These are phyloP conservation scores for Ascochyta lentis DNA, from an alignment of 2,329 filamentous ascomycete genomes.

Conservation along the genomic window DNA sequence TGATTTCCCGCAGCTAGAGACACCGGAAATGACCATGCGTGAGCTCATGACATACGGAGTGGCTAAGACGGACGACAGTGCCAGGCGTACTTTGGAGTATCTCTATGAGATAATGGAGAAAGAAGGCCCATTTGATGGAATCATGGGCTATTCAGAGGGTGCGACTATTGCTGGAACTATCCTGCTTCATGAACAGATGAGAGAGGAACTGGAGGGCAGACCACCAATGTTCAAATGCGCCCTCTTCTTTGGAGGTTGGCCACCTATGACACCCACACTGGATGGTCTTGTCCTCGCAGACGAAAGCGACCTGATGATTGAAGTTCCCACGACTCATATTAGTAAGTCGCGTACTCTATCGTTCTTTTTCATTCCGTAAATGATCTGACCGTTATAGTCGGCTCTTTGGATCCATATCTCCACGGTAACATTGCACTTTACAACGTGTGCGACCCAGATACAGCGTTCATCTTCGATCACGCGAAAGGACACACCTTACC, in stretches of 20 bases:
- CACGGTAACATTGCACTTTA: slow-evolving; percentile 67
- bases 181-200: slow-evolving; percentile 32
- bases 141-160: slow-evolving; percentile 68
- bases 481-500: slow-evolving; percentile 70
- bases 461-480: slow-evolving; percentile 68
- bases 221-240: slow-evolving; percentile 51
- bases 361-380: background rate
- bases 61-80: slow-evolving; percentile 36
- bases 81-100: slow-evolving; percentile 27
- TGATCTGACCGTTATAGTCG: slow-evolving; percentile 21
- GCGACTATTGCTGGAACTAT: slow-evolving; percentile 61
- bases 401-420: slow-evolving; percentile 63
- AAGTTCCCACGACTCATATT: slow-evolving; percentile 53
- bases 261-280: slow-evolving; percentile 46
- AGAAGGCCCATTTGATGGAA: slow-evolving; percentile 54
- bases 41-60: slow-evolving; percentile 54
- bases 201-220: slow-evolving; percentile 25
- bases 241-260: slow-evolving; percentile 59
- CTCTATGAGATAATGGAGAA: slow-evolving; percentile 30
- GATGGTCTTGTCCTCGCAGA: slow-evolving; percentile 48
- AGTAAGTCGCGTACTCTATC: slow-evolving; percentile 1
- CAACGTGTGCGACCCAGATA: slow-evolving; percentile 67
- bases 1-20: slow-evolving; percentile 61
- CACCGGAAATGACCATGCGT: slow-evolving; percentile 64
- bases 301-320: slow-evolving; percentile 49